phyloP scores from a whole-genome alignment of 2,329 filamentous ascomycete species.

The Penicillium sp. region DNA sequence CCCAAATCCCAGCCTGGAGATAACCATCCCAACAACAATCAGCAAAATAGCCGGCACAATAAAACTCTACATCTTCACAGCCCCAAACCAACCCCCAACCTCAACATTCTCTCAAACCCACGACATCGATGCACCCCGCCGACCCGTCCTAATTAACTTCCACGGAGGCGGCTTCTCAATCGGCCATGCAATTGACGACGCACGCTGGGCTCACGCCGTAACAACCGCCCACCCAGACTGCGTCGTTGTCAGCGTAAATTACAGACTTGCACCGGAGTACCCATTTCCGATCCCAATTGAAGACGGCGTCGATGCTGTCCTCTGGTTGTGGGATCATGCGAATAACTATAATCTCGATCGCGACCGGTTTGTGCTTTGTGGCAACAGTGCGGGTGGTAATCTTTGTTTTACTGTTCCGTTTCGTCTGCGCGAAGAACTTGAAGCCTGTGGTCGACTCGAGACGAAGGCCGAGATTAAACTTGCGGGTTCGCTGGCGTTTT shows the following conservation, averaged over 20 bases:
- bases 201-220: constrained; percentile 16
- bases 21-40: constrained; percentile 18
- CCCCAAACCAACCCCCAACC: neutral
- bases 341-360: constrained; percentile 18
- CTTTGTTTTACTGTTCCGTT: constrained; percentile 17
- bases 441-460: neutral
- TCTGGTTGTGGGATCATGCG: constrained; percentile 21
- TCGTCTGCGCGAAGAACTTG: constrained; percentile 10
- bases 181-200: constrained; percentile 18
- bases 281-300: constrained; percentile 24
- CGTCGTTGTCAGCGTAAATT: constrained; percentile 24
- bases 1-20: constrained; percentile 2
- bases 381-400: constrained; percentile 21
- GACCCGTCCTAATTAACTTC: constrained; percentile 21
- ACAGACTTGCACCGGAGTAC: constrained; percentile 27
- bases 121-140: neutral
- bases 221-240: constrained; percentile 13
- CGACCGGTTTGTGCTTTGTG: constrained; percentile 14
- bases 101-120: constrained; percentile 2
- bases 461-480: constrained; percentile 1
- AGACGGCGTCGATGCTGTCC: constrained; percentile 25
- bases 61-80: constrained; percentile 18
- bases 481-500: constrained; percentile 17
- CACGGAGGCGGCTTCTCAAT: constrained; percentile 24
- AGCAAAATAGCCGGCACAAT: constrained; percentile 15